Conservation (phyloP, 495 filamentous ascomycete species). For the Neurospora pannonica region DNA sequence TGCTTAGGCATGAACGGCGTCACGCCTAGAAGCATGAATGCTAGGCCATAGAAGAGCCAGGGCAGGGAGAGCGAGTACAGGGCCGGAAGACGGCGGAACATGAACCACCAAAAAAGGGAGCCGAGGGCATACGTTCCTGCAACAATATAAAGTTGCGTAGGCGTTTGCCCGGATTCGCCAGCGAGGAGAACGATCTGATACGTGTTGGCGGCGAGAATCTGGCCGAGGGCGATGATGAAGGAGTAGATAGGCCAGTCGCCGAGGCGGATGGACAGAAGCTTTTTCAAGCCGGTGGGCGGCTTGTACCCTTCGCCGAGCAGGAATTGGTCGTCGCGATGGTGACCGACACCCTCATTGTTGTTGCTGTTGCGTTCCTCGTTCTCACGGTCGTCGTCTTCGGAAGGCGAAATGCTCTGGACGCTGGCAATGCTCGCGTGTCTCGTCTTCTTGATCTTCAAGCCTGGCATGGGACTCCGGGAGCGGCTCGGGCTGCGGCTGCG, state of each 20-base stretch:
- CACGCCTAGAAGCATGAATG: constrained; percentile 53
- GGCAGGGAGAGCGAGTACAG: constrained; percentile 37
- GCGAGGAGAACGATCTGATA: constrained; percentile 60
- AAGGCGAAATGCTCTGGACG: constrained; percentile 22
- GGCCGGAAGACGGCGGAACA: constrained; percentile 14
- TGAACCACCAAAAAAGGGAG: constrained; percentile 44
- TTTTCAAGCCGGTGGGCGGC: constrained; percentile 53
- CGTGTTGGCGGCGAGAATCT: constrained; percentile 58
- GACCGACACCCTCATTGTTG: constrained; percentile 13
- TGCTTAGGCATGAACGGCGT: constrained; percentile 40
- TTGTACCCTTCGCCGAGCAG: constrained; percentile 56
- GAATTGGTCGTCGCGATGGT: constrained; percentile 38
- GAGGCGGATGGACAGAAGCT: constrained; percentile 21
- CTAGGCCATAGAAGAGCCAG: constrained; percentile 51
- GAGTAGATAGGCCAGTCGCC: constrained; percentile 67
- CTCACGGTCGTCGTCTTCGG: constrained; percentile 11
- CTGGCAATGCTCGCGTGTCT: constrained; percentile 18
- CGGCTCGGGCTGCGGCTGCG: constrained; percentile 13
- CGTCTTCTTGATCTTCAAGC: constrained; percentile 11
- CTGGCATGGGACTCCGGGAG: constrained; percentile 3
- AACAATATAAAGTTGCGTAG: constrained; percentile 50
- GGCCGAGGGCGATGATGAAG: constrained; percentile 57
- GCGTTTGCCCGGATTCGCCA: constrained; percentile 49
- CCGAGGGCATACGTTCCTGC: constrained; percentile 49
- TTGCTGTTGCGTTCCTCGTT: constrained; percentile 18